Evolutionary conservation across 345 rosid species (phyloP), one percentile per base, ranked within the genome.

Genomic region (Eutrema heterophyllum): DNA sequence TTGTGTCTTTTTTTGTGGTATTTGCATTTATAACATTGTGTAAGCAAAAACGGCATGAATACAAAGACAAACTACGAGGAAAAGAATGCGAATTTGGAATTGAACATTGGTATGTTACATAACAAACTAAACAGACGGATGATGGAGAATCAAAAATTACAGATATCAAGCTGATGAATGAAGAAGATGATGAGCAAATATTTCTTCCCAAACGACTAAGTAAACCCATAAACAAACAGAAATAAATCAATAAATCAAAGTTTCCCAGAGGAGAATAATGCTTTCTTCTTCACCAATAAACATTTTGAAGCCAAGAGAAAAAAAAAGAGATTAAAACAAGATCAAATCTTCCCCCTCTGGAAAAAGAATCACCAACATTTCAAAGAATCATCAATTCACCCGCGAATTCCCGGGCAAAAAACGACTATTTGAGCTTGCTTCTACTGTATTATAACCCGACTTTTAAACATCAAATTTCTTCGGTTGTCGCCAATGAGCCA

Each of bases 401-500:
- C 74, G 56, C 69, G 49, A 68, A 68, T 75, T 63, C 79, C 59
- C 70, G 45, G 52, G 53, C 44, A 62, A 30, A 27, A 29, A 68
- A 60, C 70, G 62, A 74, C 68, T 57, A 5, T 63, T 58, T 7
- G 40, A 29, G 36, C 18, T 75, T 70, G 29, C 71, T 56, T 70
- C 80, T 70, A 77, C 67, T 38, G 71, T 55, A 46, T n/a, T 12
- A 62, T 14, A 45, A 54, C 8, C 11, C 7, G 4, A 10, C 38
- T 36, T 50, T 78, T 84, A 95, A 35, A 71, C 78, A 78, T 92
- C 97, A 29, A 73, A 87, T 73, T 92, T 95, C 82, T 95, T 95
- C 1, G 99, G 99, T 74, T 90, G 99, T 71, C 83, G 81, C 98
- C 97, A 84, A 26, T 88, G 94, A 30, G 86, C 93, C 79, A 90